Evolutionary conservation across 805 yeast species (phyloP).

Genomic region (Wickerhamiella occidentalis): DNA sequence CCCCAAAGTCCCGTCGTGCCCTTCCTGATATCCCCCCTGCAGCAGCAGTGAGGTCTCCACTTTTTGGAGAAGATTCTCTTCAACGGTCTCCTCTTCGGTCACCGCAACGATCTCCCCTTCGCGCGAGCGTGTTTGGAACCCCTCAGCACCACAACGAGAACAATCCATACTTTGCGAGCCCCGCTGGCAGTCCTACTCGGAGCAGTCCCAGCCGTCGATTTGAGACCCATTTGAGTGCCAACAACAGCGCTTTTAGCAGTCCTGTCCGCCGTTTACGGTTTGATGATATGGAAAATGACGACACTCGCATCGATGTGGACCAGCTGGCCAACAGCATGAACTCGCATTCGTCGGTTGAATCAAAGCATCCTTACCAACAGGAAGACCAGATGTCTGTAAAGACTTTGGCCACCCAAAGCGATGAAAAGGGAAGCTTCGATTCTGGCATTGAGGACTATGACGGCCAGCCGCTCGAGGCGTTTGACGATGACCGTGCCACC

Average conservation of each 20-base stretch:
- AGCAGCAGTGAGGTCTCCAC: conserved; percentile 5
- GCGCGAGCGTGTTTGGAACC: conserved; percentile 2
- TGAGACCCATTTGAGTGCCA: conserved; percentile 12
- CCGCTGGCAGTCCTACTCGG: conserved; percentile 6
- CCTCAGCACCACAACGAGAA: not conserved
- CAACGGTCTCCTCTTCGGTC: conserved; percentile 3
- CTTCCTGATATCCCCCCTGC: conserved; percentile 9
- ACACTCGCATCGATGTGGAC: conserved; percentile 6
- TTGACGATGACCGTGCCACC: conserved; percentile 11
- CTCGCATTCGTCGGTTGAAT: not conserved
- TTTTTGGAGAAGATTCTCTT: conserved; percentile 1
- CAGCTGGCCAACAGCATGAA: conserved; percentile 10
- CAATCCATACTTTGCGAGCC: conserved; percentile 10
- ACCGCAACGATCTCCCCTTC: not conserved
- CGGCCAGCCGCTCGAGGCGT: conserved; percentile 10
- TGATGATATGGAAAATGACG: conserved; percentile 4
- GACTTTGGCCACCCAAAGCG: conserved; percentile 8
- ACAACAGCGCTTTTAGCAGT: conserved; percentile 18
- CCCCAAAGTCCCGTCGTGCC: conserved; percentile 6
- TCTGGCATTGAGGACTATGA: conserved; percentile 13
- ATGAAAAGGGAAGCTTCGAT: conserved; percentile 6
- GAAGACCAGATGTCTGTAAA: conserved; percentile 13
- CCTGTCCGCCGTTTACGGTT: conserved; percentile 19
- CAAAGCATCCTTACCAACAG: conserved; percentile 12
- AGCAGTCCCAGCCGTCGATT: conserved; percentile 1